A percentile compares a stretch with the other conserved stretches of the same genome.
Evolutionary conservation across 192 early-diverging fungal genomes (phyloP).

Genomic region (Coemansia sp.): DNA sequence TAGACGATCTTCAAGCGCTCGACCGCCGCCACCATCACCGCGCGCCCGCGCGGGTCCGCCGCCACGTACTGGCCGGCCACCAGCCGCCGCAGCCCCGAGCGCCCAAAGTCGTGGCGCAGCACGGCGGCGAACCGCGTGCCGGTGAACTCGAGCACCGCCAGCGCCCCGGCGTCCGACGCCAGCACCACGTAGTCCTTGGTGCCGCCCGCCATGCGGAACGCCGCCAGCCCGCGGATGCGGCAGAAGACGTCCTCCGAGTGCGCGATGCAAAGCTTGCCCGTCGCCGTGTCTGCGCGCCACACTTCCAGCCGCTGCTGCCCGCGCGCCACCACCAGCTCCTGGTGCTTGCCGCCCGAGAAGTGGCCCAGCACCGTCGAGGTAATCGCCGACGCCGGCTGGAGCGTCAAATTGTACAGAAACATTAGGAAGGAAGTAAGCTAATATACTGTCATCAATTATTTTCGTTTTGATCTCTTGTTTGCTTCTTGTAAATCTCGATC

Average conservation of each 20-base stretch:
- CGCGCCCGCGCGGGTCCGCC: conserved; percentile 93
- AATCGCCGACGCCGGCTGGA: conserved; percentile 81
- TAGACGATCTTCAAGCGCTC: conserved; percentile 98
- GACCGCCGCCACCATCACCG: conserved; percentile 92
- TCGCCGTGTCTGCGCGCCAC: conserved; percentile 72
- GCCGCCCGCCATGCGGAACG: conserved; percentile 89
- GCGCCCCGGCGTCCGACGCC: conserved; percentile 87
- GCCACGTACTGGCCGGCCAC: conserved; percentile 97
- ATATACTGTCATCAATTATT: too few relatives aligned
- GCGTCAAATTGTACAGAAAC: conserved; percentile 86
- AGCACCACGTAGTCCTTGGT: conserved; percentile 93
- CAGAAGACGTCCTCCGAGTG: conserved; percentile 85
- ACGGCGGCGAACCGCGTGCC: conserved; percentile 71
- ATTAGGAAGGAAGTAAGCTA: conserved; percentile 7
- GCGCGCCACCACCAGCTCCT: conserved; percentile 83
- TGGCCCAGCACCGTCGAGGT: conserved; percentile 84
- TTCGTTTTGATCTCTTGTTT: too few relatives aligned
- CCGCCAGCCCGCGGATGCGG: conserved; percentile 75
- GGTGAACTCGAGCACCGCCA: conserved; percentile 91
- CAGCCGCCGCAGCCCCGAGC: conserved; percentile 85
- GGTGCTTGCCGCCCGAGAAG: conserved; percentile 88
- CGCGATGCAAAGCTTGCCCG: conserved; percentile 77
- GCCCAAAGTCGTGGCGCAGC: conserved; percentile 94
- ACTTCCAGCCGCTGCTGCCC: conserved; percentile 76
- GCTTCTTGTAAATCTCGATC: too few relatives aligned